These are phyloP conservation scores for Arctium lappa DNA, from an alignment of 129 eudicot genomes.

Conservation along the genomic window DNA sequence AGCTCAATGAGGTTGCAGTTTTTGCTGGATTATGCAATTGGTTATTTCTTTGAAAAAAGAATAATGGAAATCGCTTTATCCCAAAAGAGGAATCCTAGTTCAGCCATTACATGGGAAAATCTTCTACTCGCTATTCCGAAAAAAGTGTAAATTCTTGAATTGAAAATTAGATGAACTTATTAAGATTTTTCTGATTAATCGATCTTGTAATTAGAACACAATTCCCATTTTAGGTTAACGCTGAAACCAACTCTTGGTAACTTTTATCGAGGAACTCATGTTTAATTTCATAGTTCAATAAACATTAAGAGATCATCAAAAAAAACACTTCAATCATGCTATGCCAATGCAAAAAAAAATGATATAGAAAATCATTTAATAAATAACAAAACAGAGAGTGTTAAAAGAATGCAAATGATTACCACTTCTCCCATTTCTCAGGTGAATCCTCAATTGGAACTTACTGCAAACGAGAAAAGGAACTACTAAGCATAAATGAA, in stretches of 20 bases:
- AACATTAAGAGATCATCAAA: background rate
- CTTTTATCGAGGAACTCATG: background rate
- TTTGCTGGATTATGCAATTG: background rate
- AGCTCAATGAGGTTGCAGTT: background rate
- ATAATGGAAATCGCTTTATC: background rate
- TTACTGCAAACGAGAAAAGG: constrained; percentile 19
- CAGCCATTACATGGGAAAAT: background rate
- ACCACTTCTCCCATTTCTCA: constrained; percentile 28
- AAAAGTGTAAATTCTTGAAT: background rate
- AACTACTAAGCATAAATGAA: background rate
- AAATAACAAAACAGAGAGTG: background rate
- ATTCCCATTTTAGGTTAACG: background rate
- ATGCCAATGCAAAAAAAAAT: constrained; percentile 6
- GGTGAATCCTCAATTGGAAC: constrained; percentile 6
- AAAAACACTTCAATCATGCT: background rate
- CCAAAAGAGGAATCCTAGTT: background rate
- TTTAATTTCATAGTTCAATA: background rate
- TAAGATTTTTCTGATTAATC: background rate
- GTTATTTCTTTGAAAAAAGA: background rate
- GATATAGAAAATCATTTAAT: background rate
- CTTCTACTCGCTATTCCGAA: background rate
- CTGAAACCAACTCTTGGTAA: background rate
- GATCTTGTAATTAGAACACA: background rate
- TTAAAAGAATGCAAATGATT: constrained; percentile 16
- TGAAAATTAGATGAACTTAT: background rate